Conservation (phyloP, 768 basidiomycete genomes). For the Kwoniella sp. region DNA sequence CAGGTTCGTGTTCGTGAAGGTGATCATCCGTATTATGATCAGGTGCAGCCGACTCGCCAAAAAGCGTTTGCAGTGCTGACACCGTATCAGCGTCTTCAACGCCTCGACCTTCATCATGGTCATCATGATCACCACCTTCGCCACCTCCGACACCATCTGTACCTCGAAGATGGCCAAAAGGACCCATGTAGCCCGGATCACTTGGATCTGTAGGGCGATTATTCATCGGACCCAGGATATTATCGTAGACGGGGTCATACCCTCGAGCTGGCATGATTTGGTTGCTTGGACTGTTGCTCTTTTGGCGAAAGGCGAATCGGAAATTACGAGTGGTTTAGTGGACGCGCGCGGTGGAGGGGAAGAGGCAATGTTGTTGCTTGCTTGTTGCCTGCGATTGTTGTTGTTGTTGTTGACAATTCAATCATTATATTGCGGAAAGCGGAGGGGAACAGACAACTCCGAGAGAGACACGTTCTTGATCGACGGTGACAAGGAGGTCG, state of each 20-base stretch:
- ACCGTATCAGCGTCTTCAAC: slow-evolving; percentile 7
- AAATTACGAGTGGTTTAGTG: neutral
- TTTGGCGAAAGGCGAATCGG: too few relatives aligned
- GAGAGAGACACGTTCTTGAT: too few relatives aligned
- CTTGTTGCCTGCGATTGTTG: too few relatives aligned
- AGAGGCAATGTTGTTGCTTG: neutral
- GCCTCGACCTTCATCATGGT: neutral
- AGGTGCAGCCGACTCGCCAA: slow-evolving; percentile 5
- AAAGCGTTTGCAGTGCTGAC: slow-evolving; percentile 10
- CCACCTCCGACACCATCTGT: neutral
- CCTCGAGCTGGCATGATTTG: neutral
- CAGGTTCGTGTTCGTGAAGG: slow-evolving; percentile 1
- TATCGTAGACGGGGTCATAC: neutral
- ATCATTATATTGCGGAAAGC: neutral
- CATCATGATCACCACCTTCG: neutral
- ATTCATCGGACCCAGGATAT: slow-evolving; percentile 1
- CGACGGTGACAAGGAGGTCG: neutral
- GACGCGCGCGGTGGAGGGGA: neutral
- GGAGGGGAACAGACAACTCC: neutral
- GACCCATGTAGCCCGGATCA: slow-evolving; percentile 1
- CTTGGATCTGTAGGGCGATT: neutral
- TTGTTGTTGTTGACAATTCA: too few relatives aligned
- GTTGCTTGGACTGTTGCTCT: neutral
- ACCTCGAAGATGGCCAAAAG: neutral
- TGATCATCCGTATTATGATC: slow-evolving; percentile 1